Percentiles rank a stretch among this genome's conserved stretches.
Conservation (phyloP, 208 protist genomes). For the Acanthamoeba royreba region DNA sequence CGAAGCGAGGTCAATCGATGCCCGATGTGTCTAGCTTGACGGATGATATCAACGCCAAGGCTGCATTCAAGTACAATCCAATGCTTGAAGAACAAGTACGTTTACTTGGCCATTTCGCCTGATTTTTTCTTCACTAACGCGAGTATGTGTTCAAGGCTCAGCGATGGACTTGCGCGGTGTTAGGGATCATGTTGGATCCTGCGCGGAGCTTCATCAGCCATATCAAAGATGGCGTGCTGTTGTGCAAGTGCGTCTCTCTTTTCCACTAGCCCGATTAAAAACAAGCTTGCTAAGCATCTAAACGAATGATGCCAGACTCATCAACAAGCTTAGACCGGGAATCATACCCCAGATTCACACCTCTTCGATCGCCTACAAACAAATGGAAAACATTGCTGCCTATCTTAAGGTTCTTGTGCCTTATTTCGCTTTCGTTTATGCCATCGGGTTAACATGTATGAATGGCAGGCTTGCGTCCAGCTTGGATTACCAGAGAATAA, state of each 20-base stretch:
- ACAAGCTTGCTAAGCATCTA: not conserved
- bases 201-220: not conserved
- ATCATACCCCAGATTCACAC: constrained; percentile 36
- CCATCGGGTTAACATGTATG: constrained; percentile 43
- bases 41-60: constrained; percentile 54
- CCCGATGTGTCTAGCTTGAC: constrained; percentile 51
- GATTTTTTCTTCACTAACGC: not conserved
- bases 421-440: not conserved
- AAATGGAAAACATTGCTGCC: constrained; percentile 65
- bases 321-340: not conserved
- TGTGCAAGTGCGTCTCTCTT: constrained; percentile 45
- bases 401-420: constrained; percentile 36
- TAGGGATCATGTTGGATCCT: constrained; percentile 19
- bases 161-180: constrained; percentile 44
- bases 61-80: constrained; percentile 67
- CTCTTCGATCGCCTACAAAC: constrained; percentile 52
- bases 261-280: not conserved
- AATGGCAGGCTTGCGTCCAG: constrained; percentile 48
- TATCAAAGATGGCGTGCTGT: constrained; percentile 58
- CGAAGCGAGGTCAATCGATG: not conserved
- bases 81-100: constrained; percentile 49
- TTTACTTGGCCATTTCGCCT: not conserved
- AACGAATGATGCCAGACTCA: not conserved
- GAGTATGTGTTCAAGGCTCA: not conserved
- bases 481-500: constrained; percentile 12